Evolutionary conservation across 2,329 filamentous ascomycete species (phyloP).

Genomic region (Cercospora zeina): DNA sequence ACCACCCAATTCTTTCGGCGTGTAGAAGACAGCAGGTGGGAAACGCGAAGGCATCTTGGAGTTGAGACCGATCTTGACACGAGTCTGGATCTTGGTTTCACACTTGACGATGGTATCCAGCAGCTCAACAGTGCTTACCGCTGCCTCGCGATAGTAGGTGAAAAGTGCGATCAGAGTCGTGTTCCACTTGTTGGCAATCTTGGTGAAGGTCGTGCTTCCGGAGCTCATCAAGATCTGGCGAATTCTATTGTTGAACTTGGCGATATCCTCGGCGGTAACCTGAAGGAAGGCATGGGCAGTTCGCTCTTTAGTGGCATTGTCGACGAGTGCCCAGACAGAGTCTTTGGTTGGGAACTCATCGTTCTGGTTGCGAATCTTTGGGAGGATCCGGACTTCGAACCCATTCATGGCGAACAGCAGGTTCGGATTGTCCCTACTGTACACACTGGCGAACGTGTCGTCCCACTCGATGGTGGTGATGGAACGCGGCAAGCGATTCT

Average conservation of each 20-base stretch:
- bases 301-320: constrained; percentile 94
- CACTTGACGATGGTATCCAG: constrained; percentile 99
- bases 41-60: constrained; percentile 99
- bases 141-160: constrained; percentile 97
- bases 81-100: constrained; percentile 98
- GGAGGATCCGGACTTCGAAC: constrained; percentile 93
- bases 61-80: constrained; percentile 97
- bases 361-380: constrained; percentile 90
- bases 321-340: constrained; percentile 95
- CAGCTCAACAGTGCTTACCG: constrained; percentile 89
- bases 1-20: constrained; percentile 94
- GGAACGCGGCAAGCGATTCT: constrained; percentile 91
- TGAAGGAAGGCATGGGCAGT: constrained; percentile 97
- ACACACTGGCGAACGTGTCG: constrained; percentile 96
- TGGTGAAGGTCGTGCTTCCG: constrained; percentile 98
- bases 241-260: constrained; percentile 99
- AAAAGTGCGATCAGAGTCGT: constrained; percentile 95
- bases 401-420: constrained; percentile 96
- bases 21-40: constrained; percentile 97
- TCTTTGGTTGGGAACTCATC: constrained; percentile 98
- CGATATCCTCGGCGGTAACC: constrained; percentile 95
- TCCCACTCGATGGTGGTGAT: constrained; percentile 99
- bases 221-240: constrained; percentile 99
- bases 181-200: constrained; percentile 99
- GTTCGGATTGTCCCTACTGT: constrained; percentile 97